Evolutionary conservation across 345 rosid species (phyloP).

Genomic region (Geranium rotundifolium): DNA sequence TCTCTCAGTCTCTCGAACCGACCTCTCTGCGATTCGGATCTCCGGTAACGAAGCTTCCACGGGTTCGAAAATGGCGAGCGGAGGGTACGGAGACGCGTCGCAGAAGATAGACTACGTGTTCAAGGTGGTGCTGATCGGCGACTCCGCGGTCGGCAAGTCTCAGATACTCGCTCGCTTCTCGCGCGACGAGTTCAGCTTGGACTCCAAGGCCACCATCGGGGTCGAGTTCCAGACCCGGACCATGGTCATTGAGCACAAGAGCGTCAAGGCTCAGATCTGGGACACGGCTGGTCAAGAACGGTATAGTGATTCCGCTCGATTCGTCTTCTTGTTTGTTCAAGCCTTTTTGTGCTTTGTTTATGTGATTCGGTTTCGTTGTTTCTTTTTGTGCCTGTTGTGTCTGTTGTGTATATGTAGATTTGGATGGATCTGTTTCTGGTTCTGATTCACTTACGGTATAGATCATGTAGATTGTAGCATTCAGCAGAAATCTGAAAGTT

Average conservation of each 20-base stretch:
- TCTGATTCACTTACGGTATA: too few relatives aligned
- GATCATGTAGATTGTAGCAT: too few relatives aligned
- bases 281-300: slow-evolving; percentile 35
- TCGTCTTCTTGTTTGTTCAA: not conserved
- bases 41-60: not conserved
- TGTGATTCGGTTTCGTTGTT: too few relatives aligned
- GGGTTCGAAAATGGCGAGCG: slow-evolving; percentile 13
- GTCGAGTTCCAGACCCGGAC: slow-evolving; percentile 32
- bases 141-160: slow-evolving; percentile 29
- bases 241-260: slow-evolving; percentile 24
- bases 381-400: too few relatives aligned
- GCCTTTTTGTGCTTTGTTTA: too few relatives aligned
- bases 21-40: not conserved
- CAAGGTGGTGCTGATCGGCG: slow-evolving; percentile 38
- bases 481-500: too few relatives aligned
- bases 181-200: slow-evolving; percentile 32
- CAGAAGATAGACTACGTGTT: slow-evolving; percentile 41
- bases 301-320: slow-evolving; percentile 1
- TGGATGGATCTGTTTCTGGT: too few relatives aligned
- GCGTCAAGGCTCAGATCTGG: slow-evolving; percentile 36
- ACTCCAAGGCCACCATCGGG: slow-evolving; percentile 40
- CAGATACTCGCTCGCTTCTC: slow-evolving; percentile 37
- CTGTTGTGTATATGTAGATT: too few relatives aligned
- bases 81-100: slow-evolving; percentile 24
- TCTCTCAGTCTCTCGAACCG: not conserved